phyloP scores from a whole-genome alignment of 129 eudicot species.

The Calendula officinalis region DNA sequence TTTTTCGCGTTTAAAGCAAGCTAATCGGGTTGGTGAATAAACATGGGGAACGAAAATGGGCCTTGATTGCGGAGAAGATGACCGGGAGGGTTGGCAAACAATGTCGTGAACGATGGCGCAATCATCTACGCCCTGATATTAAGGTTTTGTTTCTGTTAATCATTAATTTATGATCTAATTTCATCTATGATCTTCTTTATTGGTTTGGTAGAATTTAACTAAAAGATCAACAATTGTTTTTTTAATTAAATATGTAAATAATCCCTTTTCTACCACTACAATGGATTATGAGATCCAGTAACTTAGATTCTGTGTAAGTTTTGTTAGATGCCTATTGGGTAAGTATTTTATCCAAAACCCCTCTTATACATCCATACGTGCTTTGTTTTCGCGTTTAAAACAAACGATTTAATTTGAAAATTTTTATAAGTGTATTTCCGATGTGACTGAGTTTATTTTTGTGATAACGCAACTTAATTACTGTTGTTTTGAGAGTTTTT shows the following conservation, averaged over 20 bases:
- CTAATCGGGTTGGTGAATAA: slow-evolving; percentile 47
- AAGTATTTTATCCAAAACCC: not conserved
- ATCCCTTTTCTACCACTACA: not conserved
- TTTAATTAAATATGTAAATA: slow-evolving; percentile 6
- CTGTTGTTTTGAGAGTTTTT: too few species aligned
- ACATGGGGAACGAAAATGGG: slow-evolving; percentile 62
- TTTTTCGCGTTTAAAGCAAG: slow-evolving; percentile 28
- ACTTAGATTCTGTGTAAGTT: slow-evolving; percentile 23
- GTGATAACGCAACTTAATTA: too few species aligned
- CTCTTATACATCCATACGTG: not conserved
- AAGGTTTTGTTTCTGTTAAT: slow-evolving; percentile 42
- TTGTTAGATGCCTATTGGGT: slow-evolving; percentile 12
- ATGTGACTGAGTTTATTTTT: too few species aligned
- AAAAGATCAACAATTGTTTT: not conserved
- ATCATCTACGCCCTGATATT: slow-evolving; percentile 71
- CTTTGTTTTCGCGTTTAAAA: too few species aligned
- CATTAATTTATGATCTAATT: not conserved
- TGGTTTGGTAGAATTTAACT: not conserved
- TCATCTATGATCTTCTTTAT: not conserved
- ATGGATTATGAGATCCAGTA: slow-evolving; percentile 17
- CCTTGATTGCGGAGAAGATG: slow-evolving; percentile 53
- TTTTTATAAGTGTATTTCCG: too few species aligned
- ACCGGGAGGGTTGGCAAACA: slow-evolving; percentile 67
- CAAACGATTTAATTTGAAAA: too few species aligned
- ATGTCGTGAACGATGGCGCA: slow-evolving; percentile 77